Evolutionary conservation across 1,284 basidiomycete species (phyloP).

Genomic region (Puccinia novopanici): DNA sequence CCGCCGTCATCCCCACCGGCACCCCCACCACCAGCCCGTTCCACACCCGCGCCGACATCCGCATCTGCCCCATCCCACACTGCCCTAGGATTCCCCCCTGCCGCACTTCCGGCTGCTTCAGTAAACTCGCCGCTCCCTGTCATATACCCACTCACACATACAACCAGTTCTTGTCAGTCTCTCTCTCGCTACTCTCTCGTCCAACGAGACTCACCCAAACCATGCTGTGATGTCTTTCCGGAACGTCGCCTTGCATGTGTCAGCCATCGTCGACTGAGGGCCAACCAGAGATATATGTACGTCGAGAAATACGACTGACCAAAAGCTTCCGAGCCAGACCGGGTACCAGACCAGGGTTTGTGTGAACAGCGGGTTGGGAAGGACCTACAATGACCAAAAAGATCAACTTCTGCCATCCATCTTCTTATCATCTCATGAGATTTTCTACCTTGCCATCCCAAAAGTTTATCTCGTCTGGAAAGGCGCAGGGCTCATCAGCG

Average conservation of each 20-base stretch:
- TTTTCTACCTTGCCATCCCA: slow-evolving; percentile 47
- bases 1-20: not conserved
- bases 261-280: too few relatives aligned
- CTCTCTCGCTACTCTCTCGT: too few relatives aligned
- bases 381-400: slow-evolving; percentile 3
- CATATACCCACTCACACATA: too few relatives aligned
- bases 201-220: slow-evolving; percentile 33
- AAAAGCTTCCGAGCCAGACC: slow-evolving; percentile 39
- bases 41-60: slow-evolving; percentile 10
- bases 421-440: not conserved
- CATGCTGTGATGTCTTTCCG: too few relatives aligned
- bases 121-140: slow-evolving; percentile 38
- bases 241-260: too few relatives aligned
- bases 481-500: too few relatives aligned
- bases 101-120: slow-evolving; percentile 8
- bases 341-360: slow-evolving; percentile 38
- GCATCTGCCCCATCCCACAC: not conserved
- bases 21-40: slow-evolving; percentile 5
- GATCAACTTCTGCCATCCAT: not conserved
- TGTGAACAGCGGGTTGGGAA: slow-evolving; percentile 32
- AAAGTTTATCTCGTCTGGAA: slow-evolving; percentile 35
- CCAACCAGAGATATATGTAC: not conserved
- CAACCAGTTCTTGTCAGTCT: too few relatives aligned
- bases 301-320: slow-evolving; percentile 22
- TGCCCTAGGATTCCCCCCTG: not conserved